Conservation (phyloP, 257 asterid genomes). For the Nicotiana benthamiana region DNA sequence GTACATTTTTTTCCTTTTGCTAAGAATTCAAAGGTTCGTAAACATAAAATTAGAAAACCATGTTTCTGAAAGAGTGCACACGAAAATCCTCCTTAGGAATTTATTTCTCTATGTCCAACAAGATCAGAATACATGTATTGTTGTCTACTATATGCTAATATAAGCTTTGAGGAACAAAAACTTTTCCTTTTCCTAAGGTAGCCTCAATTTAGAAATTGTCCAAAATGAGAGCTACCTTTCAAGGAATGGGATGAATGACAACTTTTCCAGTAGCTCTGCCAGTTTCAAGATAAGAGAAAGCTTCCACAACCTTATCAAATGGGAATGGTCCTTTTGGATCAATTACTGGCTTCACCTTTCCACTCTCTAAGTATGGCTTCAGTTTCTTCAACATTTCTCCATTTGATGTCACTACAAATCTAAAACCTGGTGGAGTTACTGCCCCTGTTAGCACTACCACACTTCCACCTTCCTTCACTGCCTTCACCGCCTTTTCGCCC, state of each 20-base stretch:
- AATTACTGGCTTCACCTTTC: conserved; percentile 58
- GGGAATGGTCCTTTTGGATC: conserved; percentile 81
- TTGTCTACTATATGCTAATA: neutral
- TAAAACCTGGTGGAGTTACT: conserved; percentile 72
- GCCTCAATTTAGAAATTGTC: neutral
- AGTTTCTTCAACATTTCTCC: conserved; percentile 62
- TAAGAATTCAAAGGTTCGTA: neutral
- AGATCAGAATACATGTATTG: neutral
- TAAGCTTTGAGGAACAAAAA: neutral
- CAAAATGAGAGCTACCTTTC: conserved; percentile 12
- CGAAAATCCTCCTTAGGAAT: neutral
- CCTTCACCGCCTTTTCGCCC: conserved; percentile 77
- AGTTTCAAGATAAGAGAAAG: conserved; percentile 68
- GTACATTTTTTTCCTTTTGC: neutral
- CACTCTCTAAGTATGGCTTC: conserved; percentile 63
- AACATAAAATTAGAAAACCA: neutral
- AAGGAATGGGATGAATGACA: conserved; percentile 72
- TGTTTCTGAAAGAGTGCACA: neutral
- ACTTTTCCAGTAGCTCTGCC: conserved; percentile 74
- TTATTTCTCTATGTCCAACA: neutral
- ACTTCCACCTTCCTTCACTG: conserved; percentile 76
- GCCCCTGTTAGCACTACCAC: conserved; percentile 76
- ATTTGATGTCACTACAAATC: conserved; percentile 72
- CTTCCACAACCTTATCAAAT: conserved; percentile 67
- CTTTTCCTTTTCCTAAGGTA: neutral